Percentiles rank a stretch among this genome's conserved stretches.
Conservation (phyloP, 1,284 basidiomycete genomes). For the Trichosporon asahii region DNA sequence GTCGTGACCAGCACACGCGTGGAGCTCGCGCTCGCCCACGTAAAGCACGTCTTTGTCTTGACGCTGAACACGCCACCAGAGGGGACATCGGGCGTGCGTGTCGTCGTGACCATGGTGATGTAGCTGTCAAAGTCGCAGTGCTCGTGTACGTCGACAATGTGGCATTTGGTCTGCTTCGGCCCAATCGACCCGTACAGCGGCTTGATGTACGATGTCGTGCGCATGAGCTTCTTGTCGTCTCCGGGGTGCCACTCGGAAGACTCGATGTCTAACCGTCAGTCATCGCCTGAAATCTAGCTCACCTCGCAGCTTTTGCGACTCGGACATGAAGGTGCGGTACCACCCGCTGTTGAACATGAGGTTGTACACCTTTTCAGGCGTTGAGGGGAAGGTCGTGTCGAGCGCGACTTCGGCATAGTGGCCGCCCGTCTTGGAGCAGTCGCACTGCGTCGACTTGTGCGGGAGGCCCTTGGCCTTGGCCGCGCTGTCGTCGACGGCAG, state of each 20-base stretch:
- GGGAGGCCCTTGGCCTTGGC: not conserved
- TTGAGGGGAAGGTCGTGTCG: constrained; percentile 76
- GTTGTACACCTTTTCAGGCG: constrained; percentile 92
- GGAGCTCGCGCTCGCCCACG: constrained; percentile 78
- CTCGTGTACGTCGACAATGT: constrained; percentile 79
- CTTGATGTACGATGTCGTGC: constrained; percentile 94
- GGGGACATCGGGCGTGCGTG: constrained; percentile 90
- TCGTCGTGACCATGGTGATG: constrained; percentile 80
- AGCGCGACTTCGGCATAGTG: constrained; percentile 74
- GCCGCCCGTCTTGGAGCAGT: constrained; percentile 66
- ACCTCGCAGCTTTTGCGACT: constrained; percentile 87
- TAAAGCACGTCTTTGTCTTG: constrained; percentile 91
- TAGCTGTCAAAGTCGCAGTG: constrained; percentile 82
- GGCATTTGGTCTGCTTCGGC: constrained; percentile 91
- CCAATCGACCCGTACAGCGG: constrained; percentile 83
- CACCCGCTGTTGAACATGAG: constrained; percentile 95
- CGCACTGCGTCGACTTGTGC: constrained; percentile 61
- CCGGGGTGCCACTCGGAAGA: constrained; percentile 82
- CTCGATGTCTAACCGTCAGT: constrained; percentile 66
- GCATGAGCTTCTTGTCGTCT: constrained; percentile 67
- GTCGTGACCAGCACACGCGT: constrained; percentile 82
- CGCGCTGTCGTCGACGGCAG: constrained; percentile 16
- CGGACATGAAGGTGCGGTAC: constrained; percentile 86
- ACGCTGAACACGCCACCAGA: constrained; percentile 87
- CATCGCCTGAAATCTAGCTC: constrained; percentile 30